Evolutionary conservation across 495 filamentous ascomycete genomes (phyloP), one percentile per base, ranked within the genome.

Genomic region (Physcia stellaris): DNA sequence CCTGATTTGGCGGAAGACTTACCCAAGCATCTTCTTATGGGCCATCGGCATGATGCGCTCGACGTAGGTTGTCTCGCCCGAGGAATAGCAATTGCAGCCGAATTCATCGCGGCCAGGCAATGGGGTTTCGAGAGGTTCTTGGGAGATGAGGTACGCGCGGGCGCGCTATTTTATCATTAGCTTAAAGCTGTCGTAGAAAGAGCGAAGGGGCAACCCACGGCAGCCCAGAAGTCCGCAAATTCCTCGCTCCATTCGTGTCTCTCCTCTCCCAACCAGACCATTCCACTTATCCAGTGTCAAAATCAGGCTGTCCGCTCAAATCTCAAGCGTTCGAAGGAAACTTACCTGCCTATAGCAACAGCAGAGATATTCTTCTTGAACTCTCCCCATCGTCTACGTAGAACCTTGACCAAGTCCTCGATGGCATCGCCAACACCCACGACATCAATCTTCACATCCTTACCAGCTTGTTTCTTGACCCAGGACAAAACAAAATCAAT

Each of bases 391-490:
- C 71, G 55, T 1, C 56, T 33, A n/a, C 69, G 58, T 32, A 86
- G 52, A 41, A 75, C 84, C 23, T 49, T 27, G 11, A 78, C 58
- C 0, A 68, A 70, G 19, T 55, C 56, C 12, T 66, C 50, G 1
- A 70, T 70, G 10, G 69, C 68, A 24, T 80, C 72, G 0, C 70
- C 69, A 12, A 80, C 39, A 4, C 68, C 79, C 35, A 90, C 65
- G 17, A 90, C 52, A 52, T 85, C 68, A 19, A 93, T 53, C 32
- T 62, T 63, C 2, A 67, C 71, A 32, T 57, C 44, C 1, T 57
- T 30, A 0, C 52, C 45, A 2, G 71, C 55, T 15, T 70, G 43
- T 1, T 63, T 49, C 18, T 84, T 42, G 1, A 85, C 64, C 7
- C 70, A 42, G 18, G 77, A 63, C 40, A 92, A 83, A 4, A 88